These are phyloP conservation scores for Trichoderma sp. DNA, from an alignment of 2,329 filamentous ascomycete species.

Conservation along the genomic window DNA sequence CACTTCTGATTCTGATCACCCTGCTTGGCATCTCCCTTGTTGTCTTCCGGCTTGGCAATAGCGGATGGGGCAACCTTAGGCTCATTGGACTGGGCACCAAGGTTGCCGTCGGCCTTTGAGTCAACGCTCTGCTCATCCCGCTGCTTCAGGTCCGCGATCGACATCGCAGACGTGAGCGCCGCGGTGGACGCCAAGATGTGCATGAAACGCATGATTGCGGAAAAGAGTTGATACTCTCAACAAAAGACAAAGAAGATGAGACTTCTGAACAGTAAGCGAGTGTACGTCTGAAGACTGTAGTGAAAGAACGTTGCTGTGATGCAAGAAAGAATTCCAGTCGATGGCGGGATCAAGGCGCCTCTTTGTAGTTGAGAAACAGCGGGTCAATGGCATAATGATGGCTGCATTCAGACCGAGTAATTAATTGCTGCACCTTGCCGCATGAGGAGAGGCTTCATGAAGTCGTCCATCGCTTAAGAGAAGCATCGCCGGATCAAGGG, in stretches of 20 bases:
- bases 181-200: constrained; percentile 37
- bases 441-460: constrained; percentile 3
- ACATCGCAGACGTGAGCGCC: constrained; percentile 34
- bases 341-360: constrained; percentile 20
- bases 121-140: neutral
- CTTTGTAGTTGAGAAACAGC: constrained; percentile 24
- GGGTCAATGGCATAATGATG: neutral
- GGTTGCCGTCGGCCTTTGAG: neutral
- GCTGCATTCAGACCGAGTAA: constrained; percentile 19
- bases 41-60: neutral
- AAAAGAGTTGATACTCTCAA: constrained; percentile 5
- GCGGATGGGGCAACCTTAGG: neutral
- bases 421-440: neutral
- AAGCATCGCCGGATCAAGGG: constrained; percentile 12
- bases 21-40: neutral
- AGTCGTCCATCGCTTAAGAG: neutral
- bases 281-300: neutral
- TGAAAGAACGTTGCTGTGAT: constrained; percentile 1
- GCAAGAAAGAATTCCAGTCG: neutral
- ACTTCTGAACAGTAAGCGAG: neutral
- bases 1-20: neutral
- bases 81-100: neutral
- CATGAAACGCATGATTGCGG: constrained; percentile 39
- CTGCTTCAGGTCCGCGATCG: constrained; percentile 31
- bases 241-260: constrained; percentile 20